These are phyloP conservation scores for Lignosus rhinocerotis DNA, from an alignment of 1,284 basidiomycete species.

Conservation along the genomic window DNA sequence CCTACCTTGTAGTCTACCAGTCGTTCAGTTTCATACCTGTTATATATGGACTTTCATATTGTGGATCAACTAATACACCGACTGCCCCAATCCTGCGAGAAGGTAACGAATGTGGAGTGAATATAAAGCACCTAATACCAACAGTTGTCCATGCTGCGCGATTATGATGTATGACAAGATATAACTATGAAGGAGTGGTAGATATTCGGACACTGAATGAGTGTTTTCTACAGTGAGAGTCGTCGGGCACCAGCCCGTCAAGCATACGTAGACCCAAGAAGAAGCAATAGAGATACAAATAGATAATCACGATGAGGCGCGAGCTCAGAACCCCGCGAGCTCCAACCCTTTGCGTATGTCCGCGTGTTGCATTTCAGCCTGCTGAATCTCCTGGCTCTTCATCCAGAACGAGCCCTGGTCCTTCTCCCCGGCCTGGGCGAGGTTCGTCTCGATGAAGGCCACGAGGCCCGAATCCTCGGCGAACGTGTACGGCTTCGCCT, in stretches of 20 bases:
- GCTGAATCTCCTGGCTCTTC: conserved; percentile 59
- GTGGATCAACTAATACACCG: background rate
- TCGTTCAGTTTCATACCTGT: conserved; percentile 9
- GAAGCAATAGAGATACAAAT: conserved; percentile 15
- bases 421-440: conserved; percentile 41
- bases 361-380: conserved; percentile 56
- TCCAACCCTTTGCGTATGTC: conserved; percentile 64
- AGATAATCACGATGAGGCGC: conserved; percentile 9
- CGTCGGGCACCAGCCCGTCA: conserved; percentile 10
- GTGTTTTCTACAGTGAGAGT: conserved; percentile 12
- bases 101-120: background rate
- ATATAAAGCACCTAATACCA: background rate
- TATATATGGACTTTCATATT: conserved; percentile 24
- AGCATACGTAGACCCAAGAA: conserved; percentile 1
- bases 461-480: conserved; percentile 47
- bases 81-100: background rate
- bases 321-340: conserved; percentile 54
- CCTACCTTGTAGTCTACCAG: conserved; percentile 20
- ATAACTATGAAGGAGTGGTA: background rate
- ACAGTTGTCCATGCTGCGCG: background rate
- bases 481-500: conserved; percentile 52
- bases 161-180: background rate
- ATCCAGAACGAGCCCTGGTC: conserved; percentile 55
- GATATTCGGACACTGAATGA: background rate
- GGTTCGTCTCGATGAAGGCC: conserved; percentile 47